Percentiles rank a stretch among this genome's conserved stretches.
Conservation (phyloP, 2,329 filamentous ascomycete genomes). For the Trichothecium sympodiale region DNA sequence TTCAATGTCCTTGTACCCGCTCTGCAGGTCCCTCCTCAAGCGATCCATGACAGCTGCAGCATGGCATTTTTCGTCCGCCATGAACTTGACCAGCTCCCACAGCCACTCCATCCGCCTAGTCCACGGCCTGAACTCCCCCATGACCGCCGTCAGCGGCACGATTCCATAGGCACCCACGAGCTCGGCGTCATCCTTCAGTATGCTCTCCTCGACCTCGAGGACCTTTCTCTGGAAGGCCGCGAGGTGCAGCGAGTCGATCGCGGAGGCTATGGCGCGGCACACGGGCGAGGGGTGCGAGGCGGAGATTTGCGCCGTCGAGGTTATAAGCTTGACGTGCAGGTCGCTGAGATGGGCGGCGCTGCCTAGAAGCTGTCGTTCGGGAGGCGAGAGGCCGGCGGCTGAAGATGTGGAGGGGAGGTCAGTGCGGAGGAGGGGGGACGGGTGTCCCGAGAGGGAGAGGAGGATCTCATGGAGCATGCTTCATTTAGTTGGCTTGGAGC, state of each 20-base stretch:
- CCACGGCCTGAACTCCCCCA: conserved; percentile 82
- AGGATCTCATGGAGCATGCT: conserved; percentile 96
- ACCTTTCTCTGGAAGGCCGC: conserved; percentile 74
- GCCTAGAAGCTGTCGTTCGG: conserved; percentile 72
- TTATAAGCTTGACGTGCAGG: conserved; percentile 62
- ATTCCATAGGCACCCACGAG: conserved; percentile 88
- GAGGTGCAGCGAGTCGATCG: conserved; percentile 65
- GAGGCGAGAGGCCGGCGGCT: conserved; percentile 51
- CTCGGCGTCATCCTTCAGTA: conserved; percentile 64
- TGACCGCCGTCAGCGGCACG: conserved; percentile 77
- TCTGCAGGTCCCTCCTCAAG: conserved; percentile 65
- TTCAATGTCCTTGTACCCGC: conserved; percentile 81
- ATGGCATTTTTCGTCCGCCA: conserved; percentile 44
- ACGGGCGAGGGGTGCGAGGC: conserved; percentile 67
- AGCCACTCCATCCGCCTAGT: conserved; percentile 77
- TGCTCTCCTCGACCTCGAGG: conserved; percentile 68
- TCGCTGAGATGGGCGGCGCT: conserved; percentile 68
- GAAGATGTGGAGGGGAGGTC: conserved; percentile 25
- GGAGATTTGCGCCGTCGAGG: conserved; percentile 55
- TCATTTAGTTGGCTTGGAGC: conserved; percentile 1
- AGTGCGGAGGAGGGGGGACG: conserved; percentile 68
- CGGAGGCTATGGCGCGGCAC: conserved; percentile 75
- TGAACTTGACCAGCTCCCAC: conserved; percentile 60
- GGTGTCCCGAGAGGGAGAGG: conserved; percentile 88
- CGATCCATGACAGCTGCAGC: conserved; percentile 69